Conservation (phyloP, 1,284 basidiomycete genomes). For the Ustilago curta region DNA sequence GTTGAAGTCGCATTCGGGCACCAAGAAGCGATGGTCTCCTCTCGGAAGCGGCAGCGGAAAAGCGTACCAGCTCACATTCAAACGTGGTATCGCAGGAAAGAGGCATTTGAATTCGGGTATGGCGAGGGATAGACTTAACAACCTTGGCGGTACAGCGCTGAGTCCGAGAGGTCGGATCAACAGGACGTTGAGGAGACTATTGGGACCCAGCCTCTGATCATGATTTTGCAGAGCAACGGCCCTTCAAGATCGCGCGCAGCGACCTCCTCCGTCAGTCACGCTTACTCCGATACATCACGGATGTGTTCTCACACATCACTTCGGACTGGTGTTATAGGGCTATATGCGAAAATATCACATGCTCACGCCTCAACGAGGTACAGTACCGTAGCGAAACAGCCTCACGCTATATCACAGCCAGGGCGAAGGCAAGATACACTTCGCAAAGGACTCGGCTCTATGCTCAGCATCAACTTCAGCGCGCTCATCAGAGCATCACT, state of each 20-base stretch:
- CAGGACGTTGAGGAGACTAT: slow-evolving; percentile 55
- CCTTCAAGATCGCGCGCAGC: background rate
- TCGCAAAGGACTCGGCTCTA: background rate
- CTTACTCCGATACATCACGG: background rate
- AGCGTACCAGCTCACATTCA: slow-evolving; percentile 52
- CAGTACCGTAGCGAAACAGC: background rate
- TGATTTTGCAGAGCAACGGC: background rate
- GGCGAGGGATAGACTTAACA: slow-evolving; percentile 56
- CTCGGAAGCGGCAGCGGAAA: slow-evolving; percentile 51
- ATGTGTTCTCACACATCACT: background rate
- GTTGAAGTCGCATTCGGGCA: slow-evolving; percentile 57
- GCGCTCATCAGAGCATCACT: background rate
- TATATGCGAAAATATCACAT: background rate
- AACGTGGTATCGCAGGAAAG: slow-evolving; percentile 53
- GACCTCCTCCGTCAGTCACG: background rate
- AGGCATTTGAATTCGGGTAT: slow-evolving; percentile 62
- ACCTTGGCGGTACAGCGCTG: slow-evolving; percentile 48
- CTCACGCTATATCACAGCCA: background rate
- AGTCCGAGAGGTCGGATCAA: slow-evolving; percentile 51
- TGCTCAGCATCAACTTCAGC: background rate
- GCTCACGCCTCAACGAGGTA: background rate
- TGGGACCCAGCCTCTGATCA: slow-evolving; percentile 51
- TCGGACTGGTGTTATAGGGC: background rate
- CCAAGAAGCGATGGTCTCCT: slow-evolving; percentile 62
- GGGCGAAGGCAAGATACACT: background rate